Evolutionary conservation across 1,139 yeast genomes (phyloP).

Genomic region (Geotrichum fermentans): DNA sequence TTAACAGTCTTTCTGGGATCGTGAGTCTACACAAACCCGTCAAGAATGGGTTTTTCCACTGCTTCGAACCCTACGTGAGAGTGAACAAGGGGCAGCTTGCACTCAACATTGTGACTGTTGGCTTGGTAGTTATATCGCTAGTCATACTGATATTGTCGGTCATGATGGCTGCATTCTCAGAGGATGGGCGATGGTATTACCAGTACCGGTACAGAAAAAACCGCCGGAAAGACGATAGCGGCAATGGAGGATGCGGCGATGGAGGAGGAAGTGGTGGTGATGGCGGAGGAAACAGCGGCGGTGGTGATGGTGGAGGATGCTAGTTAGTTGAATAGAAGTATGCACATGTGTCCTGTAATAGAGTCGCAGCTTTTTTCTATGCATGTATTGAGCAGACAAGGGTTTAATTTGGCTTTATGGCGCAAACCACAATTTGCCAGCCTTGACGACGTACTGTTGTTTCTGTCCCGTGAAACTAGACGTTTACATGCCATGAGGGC

Average conservation of each 20-base stretch:
- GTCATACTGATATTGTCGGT: not conserved
- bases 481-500: no score
- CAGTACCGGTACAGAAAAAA: not conserved
- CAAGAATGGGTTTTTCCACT: not conserved
- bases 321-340: not conserved
- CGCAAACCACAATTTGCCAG: no score
- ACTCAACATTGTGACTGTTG: not conserved
- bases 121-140: no score
- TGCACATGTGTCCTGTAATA: no score
- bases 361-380: no score
- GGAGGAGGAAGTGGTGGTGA: not conserved
- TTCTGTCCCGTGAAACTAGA: no score
- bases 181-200: not conserved
- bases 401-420: no score
- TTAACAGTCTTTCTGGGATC: no score
- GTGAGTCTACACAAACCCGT: not conserved
- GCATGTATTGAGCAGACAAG: no score
- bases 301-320: conserved; percentile 2
- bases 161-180: not conserved
- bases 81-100: not conserved
- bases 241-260: not conserved
- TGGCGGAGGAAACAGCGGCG: not conserved
- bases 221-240: not conserved
- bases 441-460: no score
- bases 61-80: not conserved